Evolutionary conservation across 73 alveolate genomes (phyloP).

Genomic region (Paramecium sonneborni): DNA sequence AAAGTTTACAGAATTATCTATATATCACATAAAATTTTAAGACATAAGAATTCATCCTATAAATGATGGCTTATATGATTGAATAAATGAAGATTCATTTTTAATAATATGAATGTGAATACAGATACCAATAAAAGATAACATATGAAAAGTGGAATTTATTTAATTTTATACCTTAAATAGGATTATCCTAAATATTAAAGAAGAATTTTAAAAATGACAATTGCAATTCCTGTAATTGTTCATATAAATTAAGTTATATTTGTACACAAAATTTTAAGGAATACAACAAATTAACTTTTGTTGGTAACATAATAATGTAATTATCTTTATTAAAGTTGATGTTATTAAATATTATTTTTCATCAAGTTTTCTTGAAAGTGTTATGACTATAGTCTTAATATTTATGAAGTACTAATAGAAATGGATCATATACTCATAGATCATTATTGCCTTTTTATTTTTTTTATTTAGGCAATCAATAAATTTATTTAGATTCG

Average conservation of each 20-base stretch:
- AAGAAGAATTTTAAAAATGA: conserved; percentile 55
- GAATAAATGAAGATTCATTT: not conserved
- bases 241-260: conserved; percentile 63
- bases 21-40: too few species aligned
- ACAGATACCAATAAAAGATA: not conserved
- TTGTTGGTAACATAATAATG: not conserved
- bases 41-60: conserved; percentile 13
- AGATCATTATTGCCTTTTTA: not conserved
- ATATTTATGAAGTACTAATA: not conserved
- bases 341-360: not conserved
- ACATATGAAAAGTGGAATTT: not conserved
- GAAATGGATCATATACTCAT: too few species aligned
- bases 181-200: conserved; percentile 63
- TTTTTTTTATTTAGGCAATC: not conserved
- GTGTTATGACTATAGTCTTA: not conserved
- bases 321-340: not conserved
- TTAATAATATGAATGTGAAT: not conserved
- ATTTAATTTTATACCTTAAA: not conserved
- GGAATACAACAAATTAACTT: not conserved
- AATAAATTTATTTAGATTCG: not conserved
- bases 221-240: conserved; percentile 66
- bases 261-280: conserved; percentile 9
- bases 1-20: too few species aligned
- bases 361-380: not conserved
- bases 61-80: not conserved